Evolutionary conservation across 306 rosid species (phyloP).

Genomic region (Acacia confusa): DNA sequence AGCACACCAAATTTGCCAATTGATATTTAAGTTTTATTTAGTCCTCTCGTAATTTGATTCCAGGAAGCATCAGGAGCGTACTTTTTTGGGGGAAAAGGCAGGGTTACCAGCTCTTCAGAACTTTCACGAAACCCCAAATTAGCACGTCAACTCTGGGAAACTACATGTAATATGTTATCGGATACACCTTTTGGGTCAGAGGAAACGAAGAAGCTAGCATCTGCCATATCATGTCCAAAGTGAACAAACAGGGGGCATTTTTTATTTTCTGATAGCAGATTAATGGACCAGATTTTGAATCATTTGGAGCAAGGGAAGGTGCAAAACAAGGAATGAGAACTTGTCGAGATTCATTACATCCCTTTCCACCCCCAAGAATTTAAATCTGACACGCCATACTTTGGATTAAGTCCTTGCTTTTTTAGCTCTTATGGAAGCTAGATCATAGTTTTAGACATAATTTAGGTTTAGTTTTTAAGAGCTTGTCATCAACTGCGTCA

Average conservation of each 20-base stretch:
- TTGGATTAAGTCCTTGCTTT: neutral
- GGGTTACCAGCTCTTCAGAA: constrained; percentile 58
- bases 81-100: constrained; percentile 76
- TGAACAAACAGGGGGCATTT: constrained; percentile 11
- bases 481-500: neutral
- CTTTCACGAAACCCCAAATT: constrained; percentile 52
- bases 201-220: constrained; percentile 28
- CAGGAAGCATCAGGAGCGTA: constrained; percentile 80
- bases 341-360: neutral
- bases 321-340: neutral
- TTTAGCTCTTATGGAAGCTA: constrained; percentile 1
- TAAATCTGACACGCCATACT: neutral
- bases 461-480: neutral
- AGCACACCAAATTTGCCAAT: neutral
- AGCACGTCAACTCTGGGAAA: constrained; percentile 75
- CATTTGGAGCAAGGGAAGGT: neutral
- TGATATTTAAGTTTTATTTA: neutral
- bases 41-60: constrained; percentile 24
- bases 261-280: constrained; percentile 7
- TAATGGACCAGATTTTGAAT: constrained; percentile 5
- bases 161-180: constrained; percentile 52
- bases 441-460: neutral
- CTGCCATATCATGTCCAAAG: constrained; percentile 12
- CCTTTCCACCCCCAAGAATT: neutral
- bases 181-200: constrained; percentile 50